phyloP scores from a whole-genome alignment of 208 protist genomes.

The Crithidia acanthocephali region DNA sequence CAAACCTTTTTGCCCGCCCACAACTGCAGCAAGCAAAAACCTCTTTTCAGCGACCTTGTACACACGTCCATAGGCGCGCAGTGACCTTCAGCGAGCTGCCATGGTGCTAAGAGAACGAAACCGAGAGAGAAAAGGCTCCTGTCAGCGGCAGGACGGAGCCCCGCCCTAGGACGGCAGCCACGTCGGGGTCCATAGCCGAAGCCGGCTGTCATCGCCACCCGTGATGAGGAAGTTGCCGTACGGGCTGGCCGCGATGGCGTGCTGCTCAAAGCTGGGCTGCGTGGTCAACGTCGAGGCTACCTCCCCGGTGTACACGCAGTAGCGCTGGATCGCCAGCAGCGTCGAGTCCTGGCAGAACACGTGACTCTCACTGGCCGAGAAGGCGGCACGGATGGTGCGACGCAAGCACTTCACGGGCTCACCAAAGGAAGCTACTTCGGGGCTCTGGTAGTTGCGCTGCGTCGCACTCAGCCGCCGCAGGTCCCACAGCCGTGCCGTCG shows the following conservation, averaged over 20 bases:
- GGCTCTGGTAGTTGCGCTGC: constrained; percentile 29
- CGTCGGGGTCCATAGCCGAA: constrained; percentile 83
- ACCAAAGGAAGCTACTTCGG: constrained; percentile 78
- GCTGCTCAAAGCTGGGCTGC: constrained; percentile 67
- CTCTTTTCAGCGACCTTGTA: no score
- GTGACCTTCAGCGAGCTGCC: no score
- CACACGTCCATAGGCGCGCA: no score
- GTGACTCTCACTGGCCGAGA: constrained; percentile 78
- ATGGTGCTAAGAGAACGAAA: no score
- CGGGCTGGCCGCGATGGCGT: constrained; percentile 55
- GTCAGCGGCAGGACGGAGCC: no score
- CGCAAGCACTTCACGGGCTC: constrained; percentile 73
- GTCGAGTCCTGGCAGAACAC: constrained; percentile 70
- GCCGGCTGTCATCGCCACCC: constrained; percentile 81
- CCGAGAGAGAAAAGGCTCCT: no score
- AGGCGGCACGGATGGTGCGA: constrained; percentile 74
- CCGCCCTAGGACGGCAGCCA: constrained; percentile 63
- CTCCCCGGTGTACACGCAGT: constrained; percentile 79
- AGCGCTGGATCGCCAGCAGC: constrained; percentile 61
- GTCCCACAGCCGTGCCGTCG: constrained; percentile 82
- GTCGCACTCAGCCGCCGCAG: constrained; percentile 45
- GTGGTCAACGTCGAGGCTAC: constrained; percentile 57
- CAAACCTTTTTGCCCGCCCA: no score
- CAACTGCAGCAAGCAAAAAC: no score
- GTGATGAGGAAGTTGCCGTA: constrained; percentile 66